Evolutionary conservation across 495 filamentous ascomycete species (phyloP).

Genomic region (Hypoxylon fragiforme): DNA sequence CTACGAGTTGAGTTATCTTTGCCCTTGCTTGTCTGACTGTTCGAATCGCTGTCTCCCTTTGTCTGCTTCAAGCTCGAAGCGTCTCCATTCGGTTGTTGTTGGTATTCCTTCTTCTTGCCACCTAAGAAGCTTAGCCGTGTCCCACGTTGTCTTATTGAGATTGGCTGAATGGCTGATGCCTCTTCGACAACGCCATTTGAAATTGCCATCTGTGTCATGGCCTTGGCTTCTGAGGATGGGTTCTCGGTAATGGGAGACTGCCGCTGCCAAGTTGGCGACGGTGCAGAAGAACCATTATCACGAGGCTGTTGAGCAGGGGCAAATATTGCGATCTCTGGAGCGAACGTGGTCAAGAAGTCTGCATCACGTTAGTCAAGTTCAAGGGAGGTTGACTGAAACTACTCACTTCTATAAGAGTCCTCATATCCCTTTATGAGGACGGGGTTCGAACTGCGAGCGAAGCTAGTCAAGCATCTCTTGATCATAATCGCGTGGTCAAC

Average conservation of each 20-base stretch:
- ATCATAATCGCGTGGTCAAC: constrained; percentile 87
- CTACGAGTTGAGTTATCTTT: constrained; percentile 32
- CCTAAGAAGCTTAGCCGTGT: constrained; percentile 53
- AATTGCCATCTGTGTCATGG: constrained; percentile 25
- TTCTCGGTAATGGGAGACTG: constrained; percentile 39
- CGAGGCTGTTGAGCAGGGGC: constrained; percentile 43
- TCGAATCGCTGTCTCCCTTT: constrained; percentile 39
- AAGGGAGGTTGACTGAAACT: constrained; percentile 40
- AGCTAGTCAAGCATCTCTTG: constrained; percentile 77
- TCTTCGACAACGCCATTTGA: constrained; percentile 45
- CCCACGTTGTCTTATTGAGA: constrained; percentile 48
- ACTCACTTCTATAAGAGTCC: constrained; percentile 57
- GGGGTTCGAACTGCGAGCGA: constrained; percentile 61
- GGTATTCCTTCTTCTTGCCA: constrained; percentile 45
- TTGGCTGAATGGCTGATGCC: constrained; percentile 41
- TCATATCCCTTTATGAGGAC: constrained; percentile 45
- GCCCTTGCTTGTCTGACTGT: constrained; percentile 35
- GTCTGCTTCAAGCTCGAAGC: constrained; percentile 19
- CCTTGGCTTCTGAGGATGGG: constrained; percentile 27
- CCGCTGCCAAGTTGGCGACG: constrained; percentile 49
- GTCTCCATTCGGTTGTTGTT: constrained; percentile 29
- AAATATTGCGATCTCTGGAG: constrained; percentile 62
- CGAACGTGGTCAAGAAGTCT: constrained; percentile 48
- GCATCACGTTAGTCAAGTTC: constrained; percentile 18
- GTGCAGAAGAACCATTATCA: constrained; percentile 35